Conservation (phyloP, 257 asterid species). For the Rubia yunnanensis region DNA sequence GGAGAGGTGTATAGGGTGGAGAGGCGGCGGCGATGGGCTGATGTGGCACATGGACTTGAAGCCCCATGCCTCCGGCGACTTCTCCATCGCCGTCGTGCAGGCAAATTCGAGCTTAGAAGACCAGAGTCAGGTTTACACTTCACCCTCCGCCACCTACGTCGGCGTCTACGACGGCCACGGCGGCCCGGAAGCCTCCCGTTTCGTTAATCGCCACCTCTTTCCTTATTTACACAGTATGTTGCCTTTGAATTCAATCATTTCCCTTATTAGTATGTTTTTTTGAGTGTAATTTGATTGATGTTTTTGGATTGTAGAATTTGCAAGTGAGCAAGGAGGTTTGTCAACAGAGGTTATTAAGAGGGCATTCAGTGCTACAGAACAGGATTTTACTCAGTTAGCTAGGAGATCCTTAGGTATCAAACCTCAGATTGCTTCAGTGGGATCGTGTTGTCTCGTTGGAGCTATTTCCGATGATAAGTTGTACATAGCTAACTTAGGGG, state of each 20-base stretch:
- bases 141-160: constrained; percentile 81
- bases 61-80: constrained; percentile 82
- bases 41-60: constrained; percentile 79
- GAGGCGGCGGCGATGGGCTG: constrained; percentile 54
- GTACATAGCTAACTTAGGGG: constrained; percentile 85
- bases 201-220: constrained; percentile 69
- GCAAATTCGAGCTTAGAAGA: constrained; percentile 86
- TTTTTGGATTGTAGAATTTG: constrained; percentile 47
- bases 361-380: constrained; percentile 84
- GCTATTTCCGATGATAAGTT: constrained; percentile 68
- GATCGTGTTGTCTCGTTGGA: constrained; percentile 88
- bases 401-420: constrained; percentile 49
- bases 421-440: constrained; percentile 82
- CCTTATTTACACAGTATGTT: constrained; percentile 64
- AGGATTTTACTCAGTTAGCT: constrained; percentile 76
- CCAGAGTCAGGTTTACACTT: constrained; percentile 82
- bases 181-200: constrained; percentile 94
- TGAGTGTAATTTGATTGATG: neutral
- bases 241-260: neutral
- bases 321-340: constrained; percentile 77
- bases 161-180: constrained; percentile 99
- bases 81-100: constrained; percentile 90
- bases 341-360: constrained; percentile 74
- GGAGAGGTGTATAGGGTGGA: constrained; percentile 53
- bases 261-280: neutral